A percentile compares a stretch with the other conserved stretches of the same genome.
phyloP scores from a whole-genome alignment of 768 basidiomycete genomes.

The Phaeotremella skinneri region DNA sequence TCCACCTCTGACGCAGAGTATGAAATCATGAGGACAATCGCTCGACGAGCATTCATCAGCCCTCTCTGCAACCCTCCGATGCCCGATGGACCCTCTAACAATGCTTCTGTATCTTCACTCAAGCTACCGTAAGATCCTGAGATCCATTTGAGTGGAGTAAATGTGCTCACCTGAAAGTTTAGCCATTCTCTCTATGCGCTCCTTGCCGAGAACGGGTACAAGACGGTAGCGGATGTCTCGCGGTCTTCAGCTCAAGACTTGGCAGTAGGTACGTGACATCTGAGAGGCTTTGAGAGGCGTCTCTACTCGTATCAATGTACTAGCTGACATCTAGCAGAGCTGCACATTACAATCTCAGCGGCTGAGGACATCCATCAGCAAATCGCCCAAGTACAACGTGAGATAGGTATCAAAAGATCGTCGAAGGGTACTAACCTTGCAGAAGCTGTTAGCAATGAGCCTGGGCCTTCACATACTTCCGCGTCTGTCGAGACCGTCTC shows the following conservation, averaged over 20 bases:
- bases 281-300: not conserved
- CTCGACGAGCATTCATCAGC: too few relatives aligned
- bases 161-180: not conserved
- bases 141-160: too few relatives aligned
- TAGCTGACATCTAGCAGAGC: conserved; percentile 24
- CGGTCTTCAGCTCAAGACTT: conserved; percentile 27
- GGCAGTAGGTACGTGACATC: conserved; percentile 28
- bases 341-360: conserved; percentile 23
- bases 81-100: too few relatives aligned
- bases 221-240: conserved; percentile 24
- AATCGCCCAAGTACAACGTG: conserved; percentile 9
- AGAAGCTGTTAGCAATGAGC: too few relatives aligned
- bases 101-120: not conserved
- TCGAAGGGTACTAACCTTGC: too few relatives aligned
- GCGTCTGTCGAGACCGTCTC: too few relatives aligned
- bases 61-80: too few relatives aligned
- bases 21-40: too few relatives aligned
- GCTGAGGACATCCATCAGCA: conserved; percentile 40
- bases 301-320: not conserved
- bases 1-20: too few relatives aligned
- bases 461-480: too few relatives aligned
- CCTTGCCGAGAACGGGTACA: conserved; percentile 41
- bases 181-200: conserved; percentile 33
- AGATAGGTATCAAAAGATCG: not conserved
- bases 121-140: not conserved